Conservation (phyloP, 805 yeast species). For the baker's yeast (Saccharomyces cerevisiae) region DNA sequence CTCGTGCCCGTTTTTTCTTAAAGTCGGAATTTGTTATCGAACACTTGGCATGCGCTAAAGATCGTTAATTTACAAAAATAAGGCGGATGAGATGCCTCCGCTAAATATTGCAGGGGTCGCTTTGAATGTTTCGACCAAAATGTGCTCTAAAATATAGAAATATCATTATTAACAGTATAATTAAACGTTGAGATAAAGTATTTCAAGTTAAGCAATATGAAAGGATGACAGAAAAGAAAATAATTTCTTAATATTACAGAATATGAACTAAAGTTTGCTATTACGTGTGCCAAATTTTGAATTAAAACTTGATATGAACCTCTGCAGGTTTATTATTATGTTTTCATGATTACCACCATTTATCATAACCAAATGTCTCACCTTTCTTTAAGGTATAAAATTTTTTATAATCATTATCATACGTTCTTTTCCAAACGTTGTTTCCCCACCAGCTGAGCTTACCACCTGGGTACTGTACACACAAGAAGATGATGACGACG, state of each 20-base stretch:
- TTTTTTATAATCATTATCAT: slow-evolving; percentile 31
- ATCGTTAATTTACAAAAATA: no score
- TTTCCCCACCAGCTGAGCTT: slow-evolving; percentile 54
- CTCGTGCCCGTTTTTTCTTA: no score
- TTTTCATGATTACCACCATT: slow-evolving; percentile 35
- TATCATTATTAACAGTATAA: not conserved
- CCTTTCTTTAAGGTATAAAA: slow-evolving; percentile 33
- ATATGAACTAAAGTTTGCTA: not conserved
- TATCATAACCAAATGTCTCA: slow-evolving; percentile 41
- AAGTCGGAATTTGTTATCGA: no score
- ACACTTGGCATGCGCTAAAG: no score
- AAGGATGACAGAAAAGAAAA: not conserved
- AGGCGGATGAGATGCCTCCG: no score
- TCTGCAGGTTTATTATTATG: not conserved
- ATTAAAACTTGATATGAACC: not conserved
- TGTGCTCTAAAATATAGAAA: no score
- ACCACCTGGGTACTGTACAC: slow-evolving; percentile 41
- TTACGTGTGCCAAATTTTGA: not conserved
- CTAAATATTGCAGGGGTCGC: no score
- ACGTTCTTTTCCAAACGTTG: slow-evolving; percentile 36
- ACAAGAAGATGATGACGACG: slow-evolving; percentile 46
- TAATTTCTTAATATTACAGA: not conserved
- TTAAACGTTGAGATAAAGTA: not conserved
- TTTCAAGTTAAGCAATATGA: not conserved
- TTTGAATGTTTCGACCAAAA: no score